Percentiles rank a stretch among this genome's conserved stretches.
Evolutionary conservation across 306 rosid genomes (phyloP).

Genomic region (Myrica gale): DNA sequence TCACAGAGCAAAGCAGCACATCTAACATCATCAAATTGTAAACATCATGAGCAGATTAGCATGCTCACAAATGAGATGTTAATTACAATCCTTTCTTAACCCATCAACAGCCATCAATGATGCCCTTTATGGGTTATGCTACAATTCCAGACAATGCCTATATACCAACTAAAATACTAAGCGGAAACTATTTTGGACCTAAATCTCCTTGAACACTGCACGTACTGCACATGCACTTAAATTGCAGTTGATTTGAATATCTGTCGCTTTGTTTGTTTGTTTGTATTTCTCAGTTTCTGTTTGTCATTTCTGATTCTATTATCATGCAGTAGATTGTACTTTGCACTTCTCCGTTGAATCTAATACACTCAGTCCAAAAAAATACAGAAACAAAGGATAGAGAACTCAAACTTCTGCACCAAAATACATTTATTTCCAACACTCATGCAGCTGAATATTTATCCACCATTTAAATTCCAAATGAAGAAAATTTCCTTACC

Average conservation of each 20-base stretch:
- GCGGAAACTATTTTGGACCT: background rate
- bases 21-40: background rate
- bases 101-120: background rate
- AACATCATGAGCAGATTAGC: background rate
- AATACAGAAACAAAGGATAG: background rate
- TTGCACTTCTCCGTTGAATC: background rate
- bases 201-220: background rate
- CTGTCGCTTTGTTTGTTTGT: background rate
- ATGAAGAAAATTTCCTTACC: background rate
- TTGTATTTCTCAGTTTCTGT: background rate
- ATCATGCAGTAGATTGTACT: background rate
- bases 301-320: background rate
- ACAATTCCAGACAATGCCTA: background rate
- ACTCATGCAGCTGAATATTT: background rate
- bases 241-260: background rate
- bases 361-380: background rate
- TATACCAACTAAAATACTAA: background rate
- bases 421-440: background rate
- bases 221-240: background rate
- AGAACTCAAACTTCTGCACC: conserved; percentile 1
- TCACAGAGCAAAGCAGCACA: background rate
- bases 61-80: background rate
- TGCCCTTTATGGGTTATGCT: background rate
- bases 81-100: background rate
- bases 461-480: background rate